These are phyloP conservation scores for Morella rubra DNA, from an alignment of 306 rosid species.

Conservation along the genomic window DNA sequence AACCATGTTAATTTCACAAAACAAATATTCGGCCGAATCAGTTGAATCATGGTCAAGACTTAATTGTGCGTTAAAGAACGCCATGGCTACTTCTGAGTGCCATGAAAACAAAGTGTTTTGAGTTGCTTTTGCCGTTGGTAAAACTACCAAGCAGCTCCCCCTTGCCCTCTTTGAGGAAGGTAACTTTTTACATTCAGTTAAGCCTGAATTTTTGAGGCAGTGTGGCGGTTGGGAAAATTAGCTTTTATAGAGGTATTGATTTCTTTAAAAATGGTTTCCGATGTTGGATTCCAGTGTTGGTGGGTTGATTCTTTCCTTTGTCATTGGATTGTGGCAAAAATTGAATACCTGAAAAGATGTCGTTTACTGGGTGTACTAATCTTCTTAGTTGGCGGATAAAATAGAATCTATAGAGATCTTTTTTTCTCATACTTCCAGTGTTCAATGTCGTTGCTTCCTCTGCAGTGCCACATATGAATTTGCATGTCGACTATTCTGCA, in stretches of 20 bases:
- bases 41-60: slow-evolving; percentile 35
- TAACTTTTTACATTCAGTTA: slow-evolving; percentile 33
- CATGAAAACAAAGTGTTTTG: slow-evolving; percentile 13
- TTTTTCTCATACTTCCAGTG: background rate
- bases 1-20: background rate
- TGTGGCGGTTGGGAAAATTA: slow-evolving; percentile 39
- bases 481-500: no score
- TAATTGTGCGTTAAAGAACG: slow-evolving; percentile 25
- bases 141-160: slow-evolving; percentile 21
- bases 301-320: slow-evolving; percentile 10
- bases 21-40: slow-evolving; percentile 23
- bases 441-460: background rate
- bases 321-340: slow-evolving; percentile 3
- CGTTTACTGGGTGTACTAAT: background rate
- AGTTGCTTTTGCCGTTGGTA: slow-evolving; percentile 22
- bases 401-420: background rate
- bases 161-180: slow-evolving; percentile 31
- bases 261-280: slow-evolving; percentile 24
- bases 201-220: slow-evolving; percentile 72
- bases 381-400: background rate
- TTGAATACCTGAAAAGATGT: slow-evolving; percentile 1
- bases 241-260: slow-evolving; percentile 29
- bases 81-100: slow-evolving; percentile 42
- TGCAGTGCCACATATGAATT: no score
- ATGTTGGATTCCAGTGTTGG: slow-evolving; percentile 13